phyloP scores from a whole-genome alignment of 768 basidiomycete species.

The Boletus coccyginus region DNA sequence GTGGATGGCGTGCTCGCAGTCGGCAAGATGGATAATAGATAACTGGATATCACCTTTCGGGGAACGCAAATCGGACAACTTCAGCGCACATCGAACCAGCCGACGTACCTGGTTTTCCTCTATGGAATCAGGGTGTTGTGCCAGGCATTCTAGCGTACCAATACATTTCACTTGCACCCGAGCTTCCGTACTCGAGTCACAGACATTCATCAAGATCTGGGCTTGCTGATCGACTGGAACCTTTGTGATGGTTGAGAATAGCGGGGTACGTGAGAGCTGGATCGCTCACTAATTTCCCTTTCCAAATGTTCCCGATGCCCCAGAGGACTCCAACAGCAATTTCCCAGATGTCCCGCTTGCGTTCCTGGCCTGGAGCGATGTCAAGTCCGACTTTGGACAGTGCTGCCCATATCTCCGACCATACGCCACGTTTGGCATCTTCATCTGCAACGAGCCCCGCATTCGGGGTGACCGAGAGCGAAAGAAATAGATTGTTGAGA shows the following conservation, averaged over 20 bases:
- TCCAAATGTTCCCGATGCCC: slow-evolving; percentile 81
- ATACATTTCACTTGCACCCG: slow-evolving; percentile 71
- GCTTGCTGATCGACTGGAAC: slow-evolving; percentile 59
- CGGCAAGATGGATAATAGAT: slow-evolving; percentile 64
- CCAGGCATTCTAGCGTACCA: slow-evolving; percentile 83
- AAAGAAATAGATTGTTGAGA: slow-evolving; percentile 84
- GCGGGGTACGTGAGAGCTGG: not conserved
- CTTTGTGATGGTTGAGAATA: slow-evolving; percentile 32
- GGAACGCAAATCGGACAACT: not conserved
- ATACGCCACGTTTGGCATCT: slow-evolving; percentile 52
- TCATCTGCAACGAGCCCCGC: slow-evolving; percentile 42
- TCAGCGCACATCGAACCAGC: slow-evolving; percentile 10
- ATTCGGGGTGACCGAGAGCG: slow-evolving; percentile 53
- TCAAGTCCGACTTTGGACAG: slow-evolving; percentile 59
- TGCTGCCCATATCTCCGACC: slow-evolving; percentile 65
- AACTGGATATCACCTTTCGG: slow-evolving; percentile 56
- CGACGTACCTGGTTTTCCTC: slow-evolving; percentile 49
- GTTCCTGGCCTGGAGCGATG: slow-evolving; percentile 60
- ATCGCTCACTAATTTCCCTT: slow-evolving; percentile 55
- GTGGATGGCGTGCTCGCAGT: slow-evolving; percentile 37
- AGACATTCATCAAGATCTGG: slow-evolving; percentile 63
- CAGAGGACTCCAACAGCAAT: slow-evolving; percentile 80
- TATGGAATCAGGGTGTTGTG: slow-evolving; percentile 60
- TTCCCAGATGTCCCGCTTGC: slow-evolving; percentile 73
- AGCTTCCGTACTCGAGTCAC: slow-evolving; percentile 52